A percentile compares a stretch with the other conserved stretches of the same genome.
Evolutionary conservation across 768 basidiomycete genomes (phyloP).

Genomic region (Suillus plorans): DNA sequence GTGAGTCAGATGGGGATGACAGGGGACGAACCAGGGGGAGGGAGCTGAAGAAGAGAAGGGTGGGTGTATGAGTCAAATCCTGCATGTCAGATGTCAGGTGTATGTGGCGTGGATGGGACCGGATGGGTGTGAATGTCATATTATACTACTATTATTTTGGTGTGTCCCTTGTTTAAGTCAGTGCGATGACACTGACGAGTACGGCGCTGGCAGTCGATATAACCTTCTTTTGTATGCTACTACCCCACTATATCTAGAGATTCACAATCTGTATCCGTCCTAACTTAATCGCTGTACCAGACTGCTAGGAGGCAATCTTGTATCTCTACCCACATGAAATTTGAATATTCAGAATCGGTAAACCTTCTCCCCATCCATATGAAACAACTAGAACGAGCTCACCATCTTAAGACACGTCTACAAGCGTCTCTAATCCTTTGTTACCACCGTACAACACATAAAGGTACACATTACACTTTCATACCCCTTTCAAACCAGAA

Average conservation of each 20-base stretch:
- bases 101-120: neutral
- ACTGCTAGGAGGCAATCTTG: neutral
- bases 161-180: neutral
- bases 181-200: neutral
- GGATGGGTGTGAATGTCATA: neutral
- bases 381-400: neutral
- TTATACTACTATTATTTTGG: neutral
- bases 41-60: conserved; percentile 30
- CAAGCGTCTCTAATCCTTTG: neutral
- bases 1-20: conserved; percentile 10
- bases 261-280: neutral
- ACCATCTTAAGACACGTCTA: neutral
- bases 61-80: conserved; percentile 12
- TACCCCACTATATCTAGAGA: neutral
- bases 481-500: no score
- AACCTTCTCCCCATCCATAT: neutral
- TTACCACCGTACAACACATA: no score
- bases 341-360: neutral
- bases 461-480: neutral
- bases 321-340: neutral
- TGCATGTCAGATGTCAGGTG: neutral
- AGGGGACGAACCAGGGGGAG: conserved; percentile 18
- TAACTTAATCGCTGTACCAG: neutral
- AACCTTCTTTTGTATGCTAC: conserved; percentile 1
- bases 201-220: neutral